Conservation (phyloP, 495 filamentous ascomycete genomes). For the Penicillium coprophilum region DNA sequence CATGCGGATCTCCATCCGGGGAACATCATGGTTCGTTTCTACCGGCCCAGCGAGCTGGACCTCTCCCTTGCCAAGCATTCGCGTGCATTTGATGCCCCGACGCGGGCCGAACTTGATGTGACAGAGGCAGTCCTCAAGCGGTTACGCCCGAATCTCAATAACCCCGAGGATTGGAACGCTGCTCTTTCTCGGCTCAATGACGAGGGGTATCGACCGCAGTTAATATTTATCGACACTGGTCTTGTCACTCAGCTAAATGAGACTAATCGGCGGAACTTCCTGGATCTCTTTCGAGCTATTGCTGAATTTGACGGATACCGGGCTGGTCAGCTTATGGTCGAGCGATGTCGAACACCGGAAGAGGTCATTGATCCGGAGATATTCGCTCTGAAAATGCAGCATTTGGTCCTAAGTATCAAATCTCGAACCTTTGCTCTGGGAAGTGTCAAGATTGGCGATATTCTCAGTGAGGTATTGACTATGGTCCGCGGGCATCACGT, state of each 20-base stretch:
- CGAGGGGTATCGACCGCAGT: constrained; percentile 89
- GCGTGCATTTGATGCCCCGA: constrained; percentile 54
- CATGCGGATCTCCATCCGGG: constrained; percentile 98
- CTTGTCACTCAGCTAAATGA: constrained; percentile 92
- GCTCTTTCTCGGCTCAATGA: constrained; percentile 76
- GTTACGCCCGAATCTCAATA: constrained; percentile 67
- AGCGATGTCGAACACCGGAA: constrained; percentile 87
- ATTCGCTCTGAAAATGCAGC: constrained; percentile 95
- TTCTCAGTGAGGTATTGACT: constrained; percentile 80
- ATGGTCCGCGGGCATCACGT: constrained; percentile 97
- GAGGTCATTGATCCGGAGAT: constrained; percentile 84
- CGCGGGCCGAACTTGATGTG: constrained; percentile 61
- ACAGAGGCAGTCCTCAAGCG: constrained; percentile 82
- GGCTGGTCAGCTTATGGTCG: constrained; percentile 93
- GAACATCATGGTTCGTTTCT: constrained; percentile 99
- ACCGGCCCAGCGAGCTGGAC: constrained; percentile 72
- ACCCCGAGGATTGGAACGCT: constrained; percentile 65
- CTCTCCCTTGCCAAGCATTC: constrained; percentile 56
- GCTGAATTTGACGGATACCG: constrained; percentile 97
- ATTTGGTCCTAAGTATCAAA: constrained; percentile 88
- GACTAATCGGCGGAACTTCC: constrained; percentile 83
- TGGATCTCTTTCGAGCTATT: constrained; percentile 93
- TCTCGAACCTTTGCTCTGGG: constrained; percentile 86
- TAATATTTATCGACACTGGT: constrained; percentile 97
- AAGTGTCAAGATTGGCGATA: constrained; percentile 94